Percentiles rank a stretch among this genome's conserved stretches.
Conservation (phyloP, 306 rosid species). For the Psophocarpus tetragonolobus region DNA sequence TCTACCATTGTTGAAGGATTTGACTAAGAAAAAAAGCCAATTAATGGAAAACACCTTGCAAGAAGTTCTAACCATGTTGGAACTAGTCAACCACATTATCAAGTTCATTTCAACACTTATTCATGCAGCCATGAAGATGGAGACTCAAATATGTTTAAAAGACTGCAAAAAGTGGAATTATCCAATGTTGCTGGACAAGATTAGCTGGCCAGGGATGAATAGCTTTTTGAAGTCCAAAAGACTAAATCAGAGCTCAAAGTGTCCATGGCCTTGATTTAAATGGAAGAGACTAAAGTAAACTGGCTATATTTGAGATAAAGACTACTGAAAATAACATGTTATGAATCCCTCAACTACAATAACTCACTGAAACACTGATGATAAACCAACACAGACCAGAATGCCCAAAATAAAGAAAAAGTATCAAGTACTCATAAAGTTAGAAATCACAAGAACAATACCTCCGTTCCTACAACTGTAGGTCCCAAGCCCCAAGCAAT, state of each 20-base stretch:
- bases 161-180: background rate
- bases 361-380: background rate
- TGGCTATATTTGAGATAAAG: background rate
- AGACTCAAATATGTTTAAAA: background rate
- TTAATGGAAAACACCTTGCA: background rate
- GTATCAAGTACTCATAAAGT: background rate
- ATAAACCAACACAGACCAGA: background rate
- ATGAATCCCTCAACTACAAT: background rate
- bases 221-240: background rate
- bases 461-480: slow-evolving; percentile 3
- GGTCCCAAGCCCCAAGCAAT: background rate
- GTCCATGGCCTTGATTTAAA: background rate
- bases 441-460: slow-evolving; percentile 8
- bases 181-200: background rate
- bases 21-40: background rate
- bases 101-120: background rate
- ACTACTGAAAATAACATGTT: background rate
- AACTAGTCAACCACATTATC: background rate
- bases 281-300: background rate
- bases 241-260: background rate
- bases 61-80: background rate
- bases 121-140: background rate
- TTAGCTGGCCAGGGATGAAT: background rate
- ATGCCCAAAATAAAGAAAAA: background rate
- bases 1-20: background rate